Percentiles rank a stretch among this genome's conserved stretches.
Conservation (phyloP, 2,329 filamentous ascomycete genomes). For the Apiospora aurea region DNA sequence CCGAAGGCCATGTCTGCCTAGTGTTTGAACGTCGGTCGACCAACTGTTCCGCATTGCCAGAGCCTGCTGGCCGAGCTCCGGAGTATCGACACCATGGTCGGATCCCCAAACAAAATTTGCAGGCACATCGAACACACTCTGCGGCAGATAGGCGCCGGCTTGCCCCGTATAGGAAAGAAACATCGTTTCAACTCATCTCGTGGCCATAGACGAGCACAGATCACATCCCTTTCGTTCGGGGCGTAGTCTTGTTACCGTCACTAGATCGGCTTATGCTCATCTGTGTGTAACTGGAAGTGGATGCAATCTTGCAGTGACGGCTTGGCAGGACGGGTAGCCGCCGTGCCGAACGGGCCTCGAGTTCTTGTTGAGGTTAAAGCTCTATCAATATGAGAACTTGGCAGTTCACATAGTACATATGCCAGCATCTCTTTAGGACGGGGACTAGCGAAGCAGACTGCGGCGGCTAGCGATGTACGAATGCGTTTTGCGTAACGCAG, state of each 20-base stretch:
- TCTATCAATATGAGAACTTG: neutral
- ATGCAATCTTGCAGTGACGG: neutral
- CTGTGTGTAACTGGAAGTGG: slow-evolving; percentile 12
- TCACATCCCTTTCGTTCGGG: neutral
- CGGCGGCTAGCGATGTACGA: too few species aligned
- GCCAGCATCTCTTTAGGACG: neutral
- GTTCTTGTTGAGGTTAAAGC: slow-evolving; percentile 1
- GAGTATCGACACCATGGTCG: neutral
- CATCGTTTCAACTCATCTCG: neutral
- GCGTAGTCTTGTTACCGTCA: neutral
- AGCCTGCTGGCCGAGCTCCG: neutral
- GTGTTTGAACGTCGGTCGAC: neutral
- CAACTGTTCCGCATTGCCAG: neutral
- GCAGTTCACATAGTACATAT: neutral
- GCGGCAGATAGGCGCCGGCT: neutral
- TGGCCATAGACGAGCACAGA: neutral
- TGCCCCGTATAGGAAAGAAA: slow-evolving; percentile 1
- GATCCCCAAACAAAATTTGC: slow-evolving; percentile 9
- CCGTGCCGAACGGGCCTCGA: slow-evolving; percentile 8
- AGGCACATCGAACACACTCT: slow-evolving; percentile 13
- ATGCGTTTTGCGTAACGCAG: too few species aligned
- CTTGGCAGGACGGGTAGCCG: slow-evolving; percentile 16
- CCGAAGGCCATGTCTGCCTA: neutral
- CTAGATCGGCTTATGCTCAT: neutral
- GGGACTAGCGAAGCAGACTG: neutral